Conservation (phyloP, 139 green algal genomes). For the Chlorokybus atmophyticus region DNA sequence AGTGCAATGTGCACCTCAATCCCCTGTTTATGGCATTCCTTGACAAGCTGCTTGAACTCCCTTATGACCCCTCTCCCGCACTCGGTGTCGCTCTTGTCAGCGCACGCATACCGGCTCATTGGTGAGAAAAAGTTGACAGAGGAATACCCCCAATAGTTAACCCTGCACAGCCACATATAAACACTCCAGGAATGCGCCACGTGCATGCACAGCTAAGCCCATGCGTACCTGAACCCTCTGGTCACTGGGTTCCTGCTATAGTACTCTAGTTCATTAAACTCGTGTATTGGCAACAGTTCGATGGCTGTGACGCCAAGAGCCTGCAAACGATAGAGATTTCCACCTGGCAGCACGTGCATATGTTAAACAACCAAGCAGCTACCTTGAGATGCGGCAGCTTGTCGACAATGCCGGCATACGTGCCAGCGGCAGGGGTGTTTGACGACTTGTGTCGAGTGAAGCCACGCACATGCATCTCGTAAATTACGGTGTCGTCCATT, state of each 20-base stretch:
- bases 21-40: slow-evolving; percentile 64
- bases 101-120: slow-evolving; percentile 66
- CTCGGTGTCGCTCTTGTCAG: slow-evolving; percentile 2
- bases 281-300: slow-evolving; percentile 89
- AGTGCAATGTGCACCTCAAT: slow-evolving; percentile 67
- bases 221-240: slow-evolving; percentile 8
- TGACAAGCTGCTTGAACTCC: slow-evolving; percentile 92
- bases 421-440: slow-evolving; percentile 45
- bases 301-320: slow-evolving; percentile 80
- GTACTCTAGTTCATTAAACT: slow-evolving; percentile 99
- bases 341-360: slow-evolving; percentile 62
- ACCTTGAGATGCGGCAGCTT: slow-evolving; percentile 79
- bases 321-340: slow-evolving; percentile 5
- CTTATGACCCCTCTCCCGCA: slow-evolving; percentile 21
- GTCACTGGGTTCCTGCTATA: slow-evolving; percentile 43
- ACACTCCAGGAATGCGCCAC: neutral
- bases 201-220: neutral
- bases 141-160: slow-evolving; percentile 98
- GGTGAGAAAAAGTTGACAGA: slow-evolving; percentile 89
- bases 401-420: slow-evolving; percentile 72
- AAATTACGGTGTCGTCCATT: slow-evolving; percentile 66
- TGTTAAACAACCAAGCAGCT: slow-evolving; percentile 53
- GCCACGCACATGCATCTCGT: slow-evolving; percentile 90
- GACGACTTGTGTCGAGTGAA: slow-evolving; percentile 67
- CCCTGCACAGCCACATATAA: neutral